Evolutionary conservation across 495 filamentous ascomycete genomes (phyloP).

Genomic region (Delitschia confertaspora): DNA sequence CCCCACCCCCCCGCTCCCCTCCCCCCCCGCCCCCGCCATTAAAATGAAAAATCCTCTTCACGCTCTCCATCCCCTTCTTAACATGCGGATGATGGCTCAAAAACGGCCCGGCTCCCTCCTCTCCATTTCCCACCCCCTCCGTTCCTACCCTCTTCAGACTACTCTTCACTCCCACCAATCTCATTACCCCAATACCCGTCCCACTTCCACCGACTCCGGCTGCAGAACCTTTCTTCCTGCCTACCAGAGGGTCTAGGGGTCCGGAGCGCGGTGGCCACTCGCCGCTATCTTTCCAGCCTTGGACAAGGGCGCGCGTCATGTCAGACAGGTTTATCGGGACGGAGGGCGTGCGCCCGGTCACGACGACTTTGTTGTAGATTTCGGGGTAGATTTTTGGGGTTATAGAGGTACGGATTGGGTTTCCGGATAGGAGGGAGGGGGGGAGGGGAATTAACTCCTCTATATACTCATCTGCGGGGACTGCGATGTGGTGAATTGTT

Average conservation of each 20-base stretch:
- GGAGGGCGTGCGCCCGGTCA: conserved; percentile 65
- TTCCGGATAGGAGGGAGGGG: conserved; percentile 59
- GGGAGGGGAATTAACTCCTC: conserved; percentile 31
- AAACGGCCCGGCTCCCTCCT: no score
- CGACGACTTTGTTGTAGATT: conserved; percentile 80
- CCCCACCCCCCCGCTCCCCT: no score
- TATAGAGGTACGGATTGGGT: conserved; percentile 64
- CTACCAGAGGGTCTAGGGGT: conserved; percentile 28
- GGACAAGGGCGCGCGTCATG: conserved; percentile 70
- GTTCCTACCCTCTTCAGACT: background rate
- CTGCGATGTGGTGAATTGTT: background rate
- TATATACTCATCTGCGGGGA: background rate
- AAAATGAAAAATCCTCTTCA: conserved; percentile 29
- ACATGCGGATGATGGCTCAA: conserved; percentile 26
- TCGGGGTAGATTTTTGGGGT: conserved; percentile 61
- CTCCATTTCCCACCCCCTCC: conserved; percentile 1
- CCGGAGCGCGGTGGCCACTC: conserved; percentile 74
- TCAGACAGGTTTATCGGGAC: conserved; percentile 81
- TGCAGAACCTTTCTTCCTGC: conserved; percentile 13
- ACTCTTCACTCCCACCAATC: no score
- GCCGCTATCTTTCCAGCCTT: conserved; percentile 88
- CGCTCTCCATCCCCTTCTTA: conserved; percentile 27
- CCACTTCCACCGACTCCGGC: conserved; percentile 5
- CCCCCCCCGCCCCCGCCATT: no score
- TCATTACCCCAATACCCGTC: no score